Percentiles rank a stretch among this genome's conserved stretches.
Conservation (phyloP, 805 yeast genomes). For the Maudiozyma turicensis region DNA sequence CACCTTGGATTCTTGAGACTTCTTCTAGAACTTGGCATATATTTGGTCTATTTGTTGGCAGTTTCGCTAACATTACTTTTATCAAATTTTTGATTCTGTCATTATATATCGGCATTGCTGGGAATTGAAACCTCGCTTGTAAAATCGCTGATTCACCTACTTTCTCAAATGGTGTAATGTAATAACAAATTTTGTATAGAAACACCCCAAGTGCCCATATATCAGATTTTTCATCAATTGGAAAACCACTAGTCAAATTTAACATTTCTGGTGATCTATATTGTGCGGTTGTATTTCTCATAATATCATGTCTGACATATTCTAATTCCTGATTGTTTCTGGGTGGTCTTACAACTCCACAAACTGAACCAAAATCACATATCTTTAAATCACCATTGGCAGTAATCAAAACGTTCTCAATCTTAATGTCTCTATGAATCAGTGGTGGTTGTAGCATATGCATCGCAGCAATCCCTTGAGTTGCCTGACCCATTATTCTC, state of each 20-base stretch:
- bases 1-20: slow-evolving; percentile 51
- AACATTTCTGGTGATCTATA: slow-evolving; percentile 82
- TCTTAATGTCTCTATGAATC: slow-evolving; percentile 72
- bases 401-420: slow-evolving; percentile 67
- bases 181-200: slow-evolving; percentile 67
- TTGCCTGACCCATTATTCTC: slow-evolving; percentile 57
- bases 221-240: slow-evolving; percentile 75
- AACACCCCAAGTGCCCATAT: slow-evolving; percentile 82
- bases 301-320: slow-evolving; percentile 53
- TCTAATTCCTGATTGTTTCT: slow-evolving; percentile 50
- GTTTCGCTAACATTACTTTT: slow-evolving; percentile 48
- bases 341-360: slow-evolving; percentile 56
- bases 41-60: slow-evolving; percentile 67
- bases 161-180: slow-evolving; percentile 72
- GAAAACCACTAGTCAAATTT: slow-evolving; percentile 55
- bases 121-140: slow-evolving; percentile 44
- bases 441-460: slow-evolving; percentile 64
- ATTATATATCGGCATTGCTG: slow-evolving; percentile 49
- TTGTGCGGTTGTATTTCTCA: slow-evolving; percentile 79
- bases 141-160: slow-evolving; percentile 57
- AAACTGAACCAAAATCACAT: slow-evolving; percentile 79
- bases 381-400: slow-evolving; percentile 51
- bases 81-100: slow-evolving; percentile 57
- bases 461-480: slow-evolving; percentile 69
- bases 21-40: slow-evolving; percentile 66